Base-by-base conservation (phyloP, 306 rosid species). In the Leucaena leucocephala region DNA sequence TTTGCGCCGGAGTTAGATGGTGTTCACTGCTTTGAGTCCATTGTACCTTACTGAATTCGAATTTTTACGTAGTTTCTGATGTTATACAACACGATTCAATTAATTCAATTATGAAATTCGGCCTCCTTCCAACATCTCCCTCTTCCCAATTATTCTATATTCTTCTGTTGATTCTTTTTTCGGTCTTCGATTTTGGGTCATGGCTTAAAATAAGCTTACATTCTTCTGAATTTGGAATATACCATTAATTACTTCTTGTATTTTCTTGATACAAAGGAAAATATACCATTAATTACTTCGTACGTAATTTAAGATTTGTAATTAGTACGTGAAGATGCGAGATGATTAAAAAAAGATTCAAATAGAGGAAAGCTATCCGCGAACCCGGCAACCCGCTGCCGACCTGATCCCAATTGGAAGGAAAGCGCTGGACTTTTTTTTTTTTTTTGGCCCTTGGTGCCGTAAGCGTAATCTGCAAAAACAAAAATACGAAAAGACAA, bases 1-100 rank as follows among this genome's bases (percentile, higher is more conserved):
- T 88, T 90, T 40, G 93, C 87, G 12, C 90, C 78, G n/a, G 97
- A 90, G 84, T 54, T 92, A 1, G 97, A 92, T 44, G 94, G 94
- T 0, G 11, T 90, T 2, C 75, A 92, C 84, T 90, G 93, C 75
- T 92, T 90, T 33, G 94, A 90, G 67, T 87, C 82, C 55, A 78
- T 92, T 64, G 8, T 90, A 1, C 86, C 73, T 21, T 68, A 1
- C 0, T 68, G 38, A 68, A 11, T n/a, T 39, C 10, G 50, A n/a
- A 39, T 39, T 67, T 10, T 4, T 5, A 1, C 46, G 0, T 1
- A 7, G 16, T 67, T 4, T 4, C 0, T 0, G 50, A 67, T 40
- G 50, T 3, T 65, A 5, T 68, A 21, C 5, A 1, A 68, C 21
- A 4, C n/a, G 39, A 68, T 68, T 68, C 1, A 12, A 42, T 68